Conservation (phyloP, 768 basidiomycete species). For the Lentinula boryana region DNA sequence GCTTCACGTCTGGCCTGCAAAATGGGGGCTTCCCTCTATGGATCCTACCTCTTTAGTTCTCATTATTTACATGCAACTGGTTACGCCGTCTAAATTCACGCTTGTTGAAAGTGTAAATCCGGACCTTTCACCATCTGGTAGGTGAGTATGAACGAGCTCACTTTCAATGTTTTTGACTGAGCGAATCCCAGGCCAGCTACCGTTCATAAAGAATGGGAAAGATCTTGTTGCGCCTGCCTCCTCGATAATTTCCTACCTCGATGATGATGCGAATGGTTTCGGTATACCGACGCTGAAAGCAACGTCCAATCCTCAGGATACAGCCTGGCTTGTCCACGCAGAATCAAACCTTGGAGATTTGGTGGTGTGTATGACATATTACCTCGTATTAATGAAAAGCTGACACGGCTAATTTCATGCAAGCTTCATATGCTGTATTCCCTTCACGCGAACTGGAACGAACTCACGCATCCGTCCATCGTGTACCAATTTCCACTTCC, state of each 20-base stretch:
- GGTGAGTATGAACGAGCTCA: conserved; percentile 22
- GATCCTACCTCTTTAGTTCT: conserved; percentile 64
- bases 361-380: conserved; percentile 41
- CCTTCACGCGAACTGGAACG: conserved; percentile 54
- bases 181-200: conserved; percentile 53
- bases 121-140: conserved; percentile 70
- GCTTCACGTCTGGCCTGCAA: conserved; percentile 61
- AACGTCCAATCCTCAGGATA: conserved; percentile 35
- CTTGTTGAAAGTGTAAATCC: conserved; percentile 61
- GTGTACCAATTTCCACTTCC: conserved; percentile 57
- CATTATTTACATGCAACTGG: conserved; percentile 61
- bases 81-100: conserved; percentile 62
- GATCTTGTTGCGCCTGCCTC: conserved; percentile 44
- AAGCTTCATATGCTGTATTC: conserved; percentile 66
- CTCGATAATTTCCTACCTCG: conserved; percentile 54
- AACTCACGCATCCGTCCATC: conserved; percentile 48
- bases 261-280: background rate
- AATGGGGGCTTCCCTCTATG: conserved; percentile 59
- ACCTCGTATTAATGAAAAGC: background rate
- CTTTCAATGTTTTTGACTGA: conserved; percentile 9
- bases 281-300: background rate
- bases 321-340: conserved; percentile 62
- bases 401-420: conserved; percentile 1
- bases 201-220: conserved; percentile 59
- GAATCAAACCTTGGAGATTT: conserved; percentile 65